These are phyloP conservation scores for Plasmopara muralis DNA, from an alignment of 352 stramenopile species.

Conservation along the genomic window DNA sequence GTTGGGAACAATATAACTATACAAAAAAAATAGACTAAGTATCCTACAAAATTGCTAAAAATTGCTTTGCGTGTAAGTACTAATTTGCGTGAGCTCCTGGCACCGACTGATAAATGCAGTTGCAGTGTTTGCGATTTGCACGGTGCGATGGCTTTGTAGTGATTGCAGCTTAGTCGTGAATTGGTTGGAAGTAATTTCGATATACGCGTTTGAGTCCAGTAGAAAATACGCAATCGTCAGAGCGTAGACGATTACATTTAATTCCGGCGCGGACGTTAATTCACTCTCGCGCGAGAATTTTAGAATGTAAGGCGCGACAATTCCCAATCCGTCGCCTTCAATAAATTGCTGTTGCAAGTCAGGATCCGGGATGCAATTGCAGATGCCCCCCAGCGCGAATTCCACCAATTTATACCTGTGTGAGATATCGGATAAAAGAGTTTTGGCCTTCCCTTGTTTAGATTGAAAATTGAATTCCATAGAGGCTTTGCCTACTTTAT, in stretches of 20 bases:
- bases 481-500: conserved; percentile 20
- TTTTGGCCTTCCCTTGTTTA: conserved; percentile 6
- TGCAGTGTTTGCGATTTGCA: conserved; percentile 48
- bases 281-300: conserved; percentile 12
- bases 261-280: conserved; percentile 11
- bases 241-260: conserved; percentile 48
- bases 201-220: conserved; percentile 49
- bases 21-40: no score
- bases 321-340: conserved; percentile 35
- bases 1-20: no score
- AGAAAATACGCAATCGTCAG: conserved; percentile 62
- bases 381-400: conserved; percentile 69
- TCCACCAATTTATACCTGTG: conserved; percentile 40
- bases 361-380: conserved; percentile 66
- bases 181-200: conserved; percentile 29
- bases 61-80: conserved; percentile 11
- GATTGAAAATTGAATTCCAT: conserved; percentile 4
- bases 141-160: conserved; percentile 26
- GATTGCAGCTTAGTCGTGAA: conserved; percentile 28
- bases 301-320: conserved; percentile 40
- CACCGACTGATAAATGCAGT: conserved; percentile 32
- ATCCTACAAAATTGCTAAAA: no score
- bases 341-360: conserved; percentile 53
- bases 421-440: not conserved
- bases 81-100: conserved; percentile 30